phyloP scores from a whole-genome alignment of 73 alveolate genomes.

The Durusdinium trenchii region DNA sequence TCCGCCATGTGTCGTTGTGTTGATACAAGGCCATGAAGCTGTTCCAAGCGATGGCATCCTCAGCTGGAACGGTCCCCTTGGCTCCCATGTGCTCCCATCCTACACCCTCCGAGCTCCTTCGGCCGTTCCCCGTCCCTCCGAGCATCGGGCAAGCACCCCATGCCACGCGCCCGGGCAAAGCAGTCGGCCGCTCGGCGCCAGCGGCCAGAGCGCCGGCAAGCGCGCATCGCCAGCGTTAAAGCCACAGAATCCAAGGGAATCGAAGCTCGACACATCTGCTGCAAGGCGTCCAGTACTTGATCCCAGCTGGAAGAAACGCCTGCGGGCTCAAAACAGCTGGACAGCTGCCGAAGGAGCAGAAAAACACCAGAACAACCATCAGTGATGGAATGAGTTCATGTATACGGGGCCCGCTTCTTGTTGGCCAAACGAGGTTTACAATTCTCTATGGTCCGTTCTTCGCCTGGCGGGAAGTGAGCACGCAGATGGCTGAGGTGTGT shows the following conservation, averaged over 20 bases:
- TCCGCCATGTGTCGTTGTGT: neutral
- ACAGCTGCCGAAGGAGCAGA: too few relatives aligned
- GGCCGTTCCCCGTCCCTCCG: neutral
- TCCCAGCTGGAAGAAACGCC: conserved; percentile 23
- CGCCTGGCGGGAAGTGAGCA: too few relatives aligned
- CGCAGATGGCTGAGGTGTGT: too few relatives aligned
- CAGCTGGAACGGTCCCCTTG: neutral
- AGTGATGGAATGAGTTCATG: too few relatives aligned
- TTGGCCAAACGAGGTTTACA: too few relatives aligned
- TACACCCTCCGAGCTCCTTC: neutral
- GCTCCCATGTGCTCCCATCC: neutral
- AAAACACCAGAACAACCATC: too few relatives aligned
- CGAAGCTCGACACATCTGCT: neutral
- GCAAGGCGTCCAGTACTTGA: neutral
- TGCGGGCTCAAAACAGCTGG: neutral
- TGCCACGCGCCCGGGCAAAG: neutral
- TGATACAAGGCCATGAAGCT: conserved; percentile 18
- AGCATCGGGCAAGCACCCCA: neutral
- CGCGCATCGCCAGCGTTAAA: conserved; percentile 9
- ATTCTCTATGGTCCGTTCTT: too few relatives aligned
- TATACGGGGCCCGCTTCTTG: too few relatives aligned
- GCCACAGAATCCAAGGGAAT: conserved; percentile 27
- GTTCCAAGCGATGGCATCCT: conserved; percentile 59
- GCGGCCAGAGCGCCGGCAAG: conserved; percentile 11
- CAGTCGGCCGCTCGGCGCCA: conserved; percentile 1